phyloP scores from a whole-genome alignment of 805 yeast genomes.

The Saturnispora halmiae region DNA sequence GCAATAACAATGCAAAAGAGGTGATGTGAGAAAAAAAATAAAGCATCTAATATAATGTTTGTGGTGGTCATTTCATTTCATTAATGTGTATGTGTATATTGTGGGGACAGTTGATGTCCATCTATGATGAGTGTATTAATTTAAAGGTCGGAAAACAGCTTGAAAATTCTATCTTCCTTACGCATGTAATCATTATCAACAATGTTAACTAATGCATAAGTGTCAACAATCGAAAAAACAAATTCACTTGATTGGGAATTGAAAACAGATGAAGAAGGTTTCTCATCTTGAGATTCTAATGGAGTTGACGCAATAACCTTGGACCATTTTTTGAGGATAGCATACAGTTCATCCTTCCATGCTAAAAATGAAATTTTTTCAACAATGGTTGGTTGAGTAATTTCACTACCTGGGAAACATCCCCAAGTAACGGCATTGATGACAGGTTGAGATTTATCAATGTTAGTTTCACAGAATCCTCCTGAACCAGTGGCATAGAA shows the following conservation, averaged over 20 bases:
- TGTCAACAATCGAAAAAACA: conserved; percentile 39
- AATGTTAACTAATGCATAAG: conserved; percentile 71
- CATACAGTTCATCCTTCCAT: conserved; percentile 93
- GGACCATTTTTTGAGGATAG: conserved; percentile 74
- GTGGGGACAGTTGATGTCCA: conserved; percentile 16
- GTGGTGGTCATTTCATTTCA: conserved; percentile 6
- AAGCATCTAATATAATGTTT: conserved; percentile 2
- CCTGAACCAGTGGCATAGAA: conserved; percentile 60
- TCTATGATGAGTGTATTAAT: background rate
- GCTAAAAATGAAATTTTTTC: conserved; percentile 88
- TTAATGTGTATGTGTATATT: conserved; percentile 4
- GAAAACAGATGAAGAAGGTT: conserved; percentile 16
- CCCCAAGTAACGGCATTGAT: conserved; percentile 99
- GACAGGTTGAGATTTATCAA: conserved; percentile 45
- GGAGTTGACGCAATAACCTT: conserved; percentile 10
- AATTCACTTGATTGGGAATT: conserved; percentile 29
- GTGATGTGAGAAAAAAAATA: background rate
- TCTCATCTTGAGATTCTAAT: conserved; percentile 28
- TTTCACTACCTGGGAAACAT: conserved; percentile 91
- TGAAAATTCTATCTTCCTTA: conserved; percentile 47
- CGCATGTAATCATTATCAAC: conserved; percentile 75
- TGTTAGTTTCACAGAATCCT: conserved; percentile 9
- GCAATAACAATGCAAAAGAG: background rate
- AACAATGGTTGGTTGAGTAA: conserved; percentile 91
- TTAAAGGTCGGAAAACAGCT: conserved; percentile 34